phyloP scores from a whole-genome alignment of 2,329 filamentous ascomycete genomes.

The Sporothrix curviconia region DNA sequence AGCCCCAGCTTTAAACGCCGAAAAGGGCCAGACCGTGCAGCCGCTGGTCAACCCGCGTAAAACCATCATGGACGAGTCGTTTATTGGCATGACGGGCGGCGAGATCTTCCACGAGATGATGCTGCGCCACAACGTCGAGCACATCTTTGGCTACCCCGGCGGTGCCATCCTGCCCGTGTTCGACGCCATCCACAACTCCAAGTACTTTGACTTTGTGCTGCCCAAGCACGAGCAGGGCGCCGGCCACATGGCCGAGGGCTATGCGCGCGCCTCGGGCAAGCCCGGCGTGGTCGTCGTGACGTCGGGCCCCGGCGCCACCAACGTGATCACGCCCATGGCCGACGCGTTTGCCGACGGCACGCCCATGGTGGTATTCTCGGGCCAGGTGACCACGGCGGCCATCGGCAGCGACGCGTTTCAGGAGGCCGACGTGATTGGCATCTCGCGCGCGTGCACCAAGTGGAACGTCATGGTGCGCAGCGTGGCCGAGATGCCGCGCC shows the following conservation, averaged over 20 bases:
- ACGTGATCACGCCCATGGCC: conserved; percentile 93
- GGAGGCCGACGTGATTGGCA: conserved; percentile 89
- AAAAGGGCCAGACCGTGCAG: conserved; percentile 55
- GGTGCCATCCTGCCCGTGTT: conserved; percentile 96
- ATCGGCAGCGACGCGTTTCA: conserved; percentile 97
- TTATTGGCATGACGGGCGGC: conserved; percentile 91
- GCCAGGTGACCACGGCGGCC: conserved; percentile 81
- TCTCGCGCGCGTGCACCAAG: conserved; percentile 91
- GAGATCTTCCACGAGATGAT: conserved; percentile 99
- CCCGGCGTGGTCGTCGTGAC: conserved; percentile 95
- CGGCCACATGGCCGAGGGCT: conserved; percentile 97
- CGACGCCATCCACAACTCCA: conserved; percentile 97
- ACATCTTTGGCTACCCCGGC: conserved; percentile 89
- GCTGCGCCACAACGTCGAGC: conserved; percentile 84
- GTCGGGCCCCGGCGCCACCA: conserved; percentile 92
- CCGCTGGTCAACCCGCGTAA: conserved; percentile 56
- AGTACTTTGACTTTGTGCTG: conserved; percentile 92
- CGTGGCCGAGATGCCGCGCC: conserved; percentile 81
- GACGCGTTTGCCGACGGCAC: conserved; percentile 94
- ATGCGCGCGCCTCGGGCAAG: conserved; percentile 87
- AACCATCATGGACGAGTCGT: conserved; percentile 75
- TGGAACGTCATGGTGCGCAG: conserved; percentile 99
- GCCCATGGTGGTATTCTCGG: conserved; percentile 90
- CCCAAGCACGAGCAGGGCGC: conserved; percentile 96
- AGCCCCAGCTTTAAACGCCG: conserved; percentile 56